These are phyloP conservation scores for Naegleria gruberi DNA, from an alignment of 208 protist genomes.

Conservation along the genomic window DNA sequence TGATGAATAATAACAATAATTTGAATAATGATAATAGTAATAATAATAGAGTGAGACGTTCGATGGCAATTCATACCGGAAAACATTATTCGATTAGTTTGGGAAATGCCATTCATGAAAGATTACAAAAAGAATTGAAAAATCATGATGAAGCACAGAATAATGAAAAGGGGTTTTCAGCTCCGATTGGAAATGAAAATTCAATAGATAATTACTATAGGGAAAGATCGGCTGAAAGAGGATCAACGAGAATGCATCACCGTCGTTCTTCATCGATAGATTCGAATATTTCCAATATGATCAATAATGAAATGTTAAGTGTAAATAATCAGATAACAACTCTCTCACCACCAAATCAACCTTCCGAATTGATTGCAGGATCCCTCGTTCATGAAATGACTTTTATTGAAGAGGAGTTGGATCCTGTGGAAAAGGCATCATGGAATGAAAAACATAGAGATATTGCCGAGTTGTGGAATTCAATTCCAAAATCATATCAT, in stretches of 20 bases:
- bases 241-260: too few relatives aligned
- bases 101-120: background rate
- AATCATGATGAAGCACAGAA: background rate
- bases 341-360: background rate
- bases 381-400: background rate
- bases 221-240: too few relatives aligned
- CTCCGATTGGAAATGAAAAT: too few relatives aligned
- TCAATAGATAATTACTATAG: too few relatives aligned
- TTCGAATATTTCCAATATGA: too few relatives aligned
- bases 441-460: background rate
- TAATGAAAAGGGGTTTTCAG: too few relatives aligned
- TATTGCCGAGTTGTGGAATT: background rate
- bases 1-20: too few relatives aligned
- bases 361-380: background rate
- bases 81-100: background rate
- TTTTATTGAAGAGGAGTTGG: background rate
- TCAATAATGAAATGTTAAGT: too few relatives aligned
- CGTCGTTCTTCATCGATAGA: background rate
- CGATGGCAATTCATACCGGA: background rate
- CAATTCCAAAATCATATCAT: background rate
- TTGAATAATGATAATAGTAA: background rate
- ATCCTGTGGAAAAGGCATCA: background rate
- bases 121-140: background rate
- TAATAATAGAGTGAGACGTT: background rate
- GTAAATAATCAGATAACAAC: too few relatives aligned